Evolutionary conservation across 176 grass and related monocot genomes (phyloP).

Genomic region (Luzula sylvatica): DNA sequence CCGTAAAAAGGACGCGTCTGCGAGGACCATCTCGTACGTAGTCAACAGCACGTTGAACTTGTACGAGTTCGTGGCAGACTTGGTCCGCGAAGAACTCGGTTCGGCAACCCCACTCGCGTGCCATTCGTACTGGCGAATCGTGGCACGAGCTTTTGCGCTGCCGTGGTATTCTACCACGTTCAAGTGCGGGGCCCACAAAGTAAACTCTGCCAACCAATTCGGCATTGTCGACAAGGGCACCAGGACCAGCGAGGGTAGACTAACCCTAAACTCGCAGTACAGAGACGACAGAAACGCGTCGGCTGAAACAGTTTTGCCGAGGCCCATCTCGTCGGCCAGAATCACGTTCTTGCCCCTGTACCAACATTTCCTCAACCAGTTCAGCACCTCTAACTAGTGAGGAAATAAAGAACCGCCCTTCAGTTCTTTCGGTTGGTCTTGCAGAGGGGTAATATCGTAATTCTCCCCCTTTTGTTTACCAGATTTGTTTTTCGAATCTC

Average conservation of each 20-base stretch:
- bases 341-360: slow-evolving; percentile 92
- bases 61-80: slow-evolving; percentile 36
- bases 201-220: slow-evolving; percentile 95
- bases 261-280: slow-evolving; percentile 79
- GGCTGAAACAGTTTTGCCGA: slow-evolving; percentile 94
- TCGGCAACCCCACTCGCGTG: slow-evolving; percentile 48
- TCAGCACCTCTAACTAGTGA: slow-evolving; percentile 96
- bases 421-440: slow-evolving; percentile 88
- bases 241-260: slow-evolving; percentile 69
- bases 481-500: slow-evolving; percentile 33
- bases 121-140: slow-evolving; percentile 95
- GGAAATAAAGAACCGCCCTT: slow-evolving; percentile 79
- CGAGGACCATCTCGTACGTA: slow-evolving; percentile 97
- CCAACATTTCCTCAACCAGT: slow-evolving; percentile 99
- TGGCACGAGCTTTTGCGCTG: slow-evolving; percentile 74
- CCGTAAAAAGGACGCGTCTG: slow-evolving; percentile 77
- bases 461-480: slow-evolving; percentile 33
- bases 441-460: slow-evolving; percentile 52
- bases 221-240: slow-evolving; percentile 98
- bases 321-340: slow-evolving; percentile 99
- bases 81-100: slow-evolving; percentile 31
- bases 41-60: slow-evolving; percentile 92
- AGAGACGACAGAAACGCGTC: slow-evolving; percentile 89
- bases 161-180: slow-evolving; percentile 99
- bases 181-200: slow-evolving; percentile 91